Base-by-base conservation (phyloP, 148 eudicot genomes). In the Rhododendron griersonianum region DNA sequence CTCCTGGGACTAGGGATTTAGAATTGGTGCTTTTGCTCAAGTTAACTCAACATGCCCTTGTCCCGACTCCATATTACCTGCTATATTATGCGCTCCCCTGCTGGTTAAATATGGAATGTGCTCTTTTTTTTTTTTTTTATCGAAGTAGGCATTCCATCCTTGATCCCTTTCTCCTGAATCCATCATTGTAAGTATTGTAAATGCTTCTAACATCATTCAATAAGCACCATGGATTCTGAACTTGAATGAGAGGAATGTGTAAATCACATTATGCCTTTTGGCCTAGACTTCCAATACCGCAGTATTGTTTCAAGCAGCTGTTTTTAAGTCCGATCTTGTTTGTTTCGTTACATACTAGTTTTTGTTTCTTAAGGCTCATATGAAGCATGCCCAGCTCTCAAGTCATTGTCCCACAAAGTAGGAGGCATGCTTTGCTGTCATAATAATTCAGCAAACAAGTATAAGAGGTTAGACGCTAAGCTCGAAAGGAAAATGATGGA, bases 401-500 rank as follows among this genome's bases (percentile, higher is more conserved):
- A 87, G 88, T 88, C 87, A 78, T 61, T 94, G 50, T 83, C 89
- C 83, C 84, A 86, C 81, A 93, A 91, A 87, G 81, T 93, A 37
- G 92, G 90, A 84, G 90, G 87, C 83, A 84, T 92, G 75, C 61
- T 93, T 30, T 92, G 93, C 76, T 84, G 89, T 53, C 77, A 85
- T 76, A 85, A 84, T 79, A 85, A 59, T 83, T 77, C 89, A 33
- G 86, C 87, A 83, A 89, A 89, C 87, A 91, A 91, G 73, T 93
- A 92, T 63, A 89, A 89, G 89, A 89, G 87, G 74, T 84, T 93
- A 81, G 96, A 95, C 79, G 44, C 85, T 7, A 92, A 87, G 89
- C 87, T 95, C 4, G 92, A 91, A 86, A 87, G 80, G 87, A 95
- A 92, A 87, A 90, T 95, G 86, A 71, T 92, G 78, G 95, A 95